Conservation (phyloP, 1,284 basidiomycete genomes). For the Irpex sp. region DNA sequence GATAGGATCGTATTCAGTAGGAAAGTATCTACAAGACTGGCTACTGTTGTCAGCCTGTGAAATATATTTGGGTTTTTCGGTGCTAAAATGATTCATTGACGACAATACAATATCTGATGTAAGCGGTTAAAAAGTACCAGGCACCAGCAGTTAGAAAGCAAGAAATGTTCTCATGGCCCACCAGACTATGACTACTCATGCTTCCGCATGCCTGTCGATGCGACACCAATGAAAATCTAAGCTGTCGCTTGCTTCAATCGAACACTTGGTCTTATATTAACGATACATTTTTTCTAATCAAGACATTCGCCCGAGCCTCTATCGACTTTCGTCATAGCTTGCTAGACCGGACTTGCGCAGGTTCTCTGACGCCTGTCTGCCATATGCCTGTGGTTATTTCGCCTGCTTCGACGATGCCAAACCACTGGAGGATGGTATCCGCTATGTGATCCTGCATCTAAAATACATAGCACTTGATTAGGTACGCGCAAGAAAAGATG, state of each 20-base stretch:
- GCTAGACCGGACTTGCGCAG: not conserved
- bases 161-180: too few species aligned
- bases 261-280: too few species aligned
- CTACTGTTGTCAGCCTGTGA: not conserved
- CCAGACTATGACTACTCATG: too few species aligned
- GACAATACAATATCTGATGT: too few species aligned
- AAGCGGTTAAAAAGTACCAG: too few species aligned
- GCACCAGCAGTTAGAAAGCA: too few species aligned
- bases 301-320: not conserved
- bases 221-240: too few species aligned
- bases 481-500: not conserved
- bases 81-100: too few species aligned
- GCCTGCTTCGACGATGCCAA: constrained; percentile 33
- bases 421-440: constrained; percentile 58
- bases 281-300: not conserved
- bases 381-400: constrained; percentile 50
- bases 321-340: not conserved
- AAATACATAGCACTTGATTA: not conserved
- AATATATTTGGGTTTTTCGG: not conserved
- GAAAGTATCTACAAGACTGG: not conserved
- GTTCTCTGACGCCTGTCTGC: constrained; percentile 34
- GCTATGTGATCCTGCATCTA: constrained; percentile 54
- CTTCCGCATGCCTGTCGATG: too few species aligned
- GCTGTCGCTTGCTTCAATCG: too few species aligned
- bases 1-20: not conserved